These are phyloP conservation scores for Nemania bipapillata DNA, from an alignment of 2,329 filamentous ascomycete genomes.

Conservation along the genomic window DNA sequence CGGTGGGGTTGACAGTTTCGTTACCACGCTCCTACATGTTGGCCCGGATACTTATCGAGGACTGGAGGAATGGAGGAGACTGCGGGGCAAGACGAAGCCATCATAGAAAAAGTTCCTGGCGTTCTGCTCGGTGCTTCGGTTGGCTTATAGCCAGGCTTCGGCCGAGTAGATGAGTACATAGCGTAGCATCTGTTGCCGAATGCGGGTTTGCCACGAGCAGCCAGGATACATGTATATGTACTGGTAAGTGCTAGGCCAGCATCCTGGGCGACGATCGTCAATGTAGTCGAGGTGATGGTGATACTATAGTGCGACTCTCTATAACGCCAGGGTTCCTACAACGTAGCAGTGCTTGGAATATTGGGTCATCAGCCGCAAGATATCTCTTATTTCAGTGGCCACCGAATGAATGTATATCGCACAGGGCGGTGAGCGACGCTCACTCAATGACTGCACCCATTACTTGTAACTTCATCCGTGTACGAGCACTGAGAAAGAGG, in stretches of 20 bases:
- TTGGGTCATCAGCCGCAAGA: conserved; percentile 29
- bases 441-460: not conserved
- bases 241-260: conserved; percentile 13
- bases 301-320: conserved; percentile 24
- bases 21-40: not conserved
- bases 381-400: conserved; percentile 9
- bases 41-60: not conserved
- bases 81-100: conserved; percentile 6
- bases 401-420: not conserved
- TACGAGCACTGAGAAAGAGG: not conserved
- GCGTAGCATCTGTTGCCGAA: conserved; percentile 27
- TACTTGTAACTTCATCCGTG: not conserved
- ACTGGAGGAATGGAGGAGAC: conserved; percentile 17
- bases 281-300: conserved; percentile 29
- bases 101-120: conserved; percentile 15
- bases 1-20: conserved; percentile 6
- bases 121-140: conserved; percentile 16
- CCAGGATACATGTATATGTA: too few species aligned
- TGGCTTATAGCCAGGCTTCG: conserved; percentile 10
- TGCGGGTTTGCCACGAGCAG: conserved; percentile 31
- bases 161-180: conserved; percentile 14
- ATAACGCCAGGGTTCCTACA: conserved; percentile 2
- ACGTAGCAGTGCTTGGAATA: conserved; percentile 11
- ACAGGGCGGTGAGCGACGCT: conserved; percentile 15
- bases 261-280: conserved; percentile 30